Base-by-base conservation (phyloP, 257 asterid species). In the Solanum virginianum region DNA sequence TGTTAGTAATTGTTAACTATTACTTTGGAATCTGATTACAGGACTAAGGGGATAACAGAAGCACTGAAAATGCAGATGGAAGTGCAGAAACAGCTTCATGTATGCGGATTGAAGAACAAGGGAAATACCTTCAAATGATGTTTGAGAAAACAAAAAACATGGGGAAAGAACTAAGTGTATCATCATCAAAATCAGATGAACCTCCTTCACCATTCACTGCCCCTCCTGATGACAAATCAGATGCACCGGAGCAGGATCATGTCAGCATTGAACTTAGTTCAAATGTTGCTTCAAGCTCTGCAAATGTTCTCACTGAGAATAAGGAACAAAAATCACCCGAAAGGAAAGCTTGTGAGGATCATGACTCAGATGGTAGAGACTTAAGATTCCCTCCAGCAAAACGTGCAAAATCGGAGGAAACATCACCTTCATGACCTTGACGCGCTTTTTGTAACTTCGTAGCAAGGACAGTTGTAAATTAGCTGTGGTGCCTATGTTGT, bases 21-120 rank as follows among this genome's bases (percentile, higher is more conserved):
- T 72, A 45, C 14, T 45, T 26, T 62, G 85, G 39, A 82, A 54
- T 81, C 74, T 63, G 80, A 51, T 39, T 26, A 66, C 94, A 95
- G 98, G 92, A 92, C 93, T 14, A 88, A 87, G 90, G 95, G 95
- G 26, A 93, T 95, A 69, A 92, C 95, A 36, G 98, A 95, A 89
- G 98, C 98, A 80, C 90, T 95, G 82, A 90, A 93, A 86, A 68
- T 95, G 82, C 98, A 95, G 89, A 92, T 95, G 94, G 98, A 95
- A 87, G 98, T 95, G 20, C 98, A 95, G 93, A 95, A 95, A 88
- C 95, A 92, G 88, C 95, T 95, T 83, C 97, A 95, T 18, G 98
- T n/a, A n/a, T n/a, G 88, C 91, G 94, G 84, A 95, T 95, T 20
- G 98, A 95, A 89, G 98, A 95, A 83, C 98, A 94, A 86, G 98